Base-by-base conservation (phyloP, 768 basidiomycete species). In the Calocybe gangraenosa region DNA sequence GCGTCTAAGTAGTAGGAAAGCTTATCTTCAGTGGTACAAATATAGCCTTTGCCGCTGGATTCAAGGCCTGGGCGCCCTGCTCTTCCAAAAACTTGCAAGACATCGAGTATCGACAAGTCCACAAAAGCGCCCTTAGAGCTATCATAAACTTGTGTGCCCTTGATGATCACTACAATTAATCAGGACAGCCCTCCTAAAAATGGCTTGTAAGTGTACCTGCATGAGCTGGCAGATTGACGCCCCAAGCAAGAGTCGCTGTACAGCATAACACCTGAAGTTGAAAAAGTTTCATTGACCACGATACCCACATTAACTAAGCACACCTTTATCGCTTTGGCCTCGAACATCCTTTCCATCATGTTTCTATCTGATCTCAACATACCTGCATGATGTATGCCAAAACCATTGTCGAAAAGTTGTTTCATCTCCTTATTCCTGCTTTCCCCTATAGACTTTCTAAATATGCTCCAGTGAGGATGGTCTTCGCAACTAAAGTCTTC, bases 191-290 rank as follows among this genome's bases (percentile, higher is more conserved):
- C 6, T 35, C n/a, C n/a, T 35, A n/a, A 35, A 14, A 7, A 35
- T 18, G 14, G 6, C 6, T 35, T 5, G 34, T 14, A 13, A 51
- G 39, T 37, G 44, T 51, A 89, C 89, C 92, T 46, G 96, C 96
- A 66, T 98, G 95, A 14, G 96, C 96, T 25, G 96, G 96, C 51
- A 99, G 70, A 64, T 99, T 99, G 54, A 99, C 96, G 66, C 96
- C 96, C 96, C 96, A 99, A 3, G 96, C 96, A 34, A 99, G 74
- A 2, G 96, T 99, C 4, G 96, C 92, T 2, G 96, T 99, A 70
- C 96, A 99, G 64, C 92, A 96, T 14, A 99, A 71, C 40, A 99
- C 94, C 94, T 96, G n/a, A 37, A 23, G n/a, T 52, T 20, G 44
- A 50, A 25, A 9, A 21, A 20, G 14, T 40, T n/a, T 35, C 30